phyloP scores from a whole-genome alignment of 2,329 filamentous ascomycete genomes.

The Dactylellina parvicollis region DNA sequence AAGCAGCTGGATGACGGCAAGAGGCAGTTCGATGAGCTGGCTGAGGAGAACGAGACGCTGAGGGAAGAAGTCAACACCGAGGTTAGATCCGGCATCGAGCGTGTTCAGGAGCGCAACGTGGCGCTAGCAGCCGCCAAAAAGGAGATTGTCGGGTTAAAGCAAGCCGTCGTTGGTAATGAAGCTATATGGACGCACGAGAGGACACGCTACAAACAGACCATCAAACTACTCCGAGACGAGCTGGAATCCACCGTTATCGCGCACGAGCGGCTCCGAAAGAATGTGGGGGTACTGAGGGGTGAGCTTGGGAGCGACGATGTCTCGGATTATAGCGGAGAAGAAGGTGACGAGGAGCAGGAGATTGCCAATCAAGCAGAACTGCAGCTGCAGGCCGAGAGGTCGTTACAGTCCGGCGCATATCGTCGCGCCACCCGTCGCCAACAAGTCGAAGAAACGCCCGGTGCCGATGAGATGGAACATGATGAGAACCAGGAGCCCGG shows the following conservation, averaged over 20 bases:
- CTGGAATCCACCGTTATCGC: conserved; percentile 20
- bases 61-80: conserved; percentile 44
- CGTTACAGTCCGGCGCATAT: conserved; percentile 36
- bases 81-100: conserved; percentile 45
- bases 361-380: conserved; percentile 37
- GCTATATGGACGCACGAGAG: conserved; percentile 29
- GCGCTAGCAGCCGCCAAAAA: conserved; percentile 36
- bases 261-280: conserved; percentile 33
- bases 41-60: conserved; percentile 31
- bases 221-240: conserved; percentile 33
- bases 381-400: conserved; percentile 42
- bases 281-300: conserved; percentile 36
- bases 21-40: conserved; percentile 11
- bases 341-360: conserved; percentile 33
- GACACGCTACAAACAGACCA: conserved; percentile 33
- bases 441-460: conserved; percentile 46
- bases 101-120: conserved; percentile 42
- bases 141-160: conserved; percentile 18
- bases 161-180: conserved; percentile 10
- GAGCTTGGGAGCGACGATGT: not conserved
- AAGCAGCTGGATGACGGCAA: conserved; percentile 24
- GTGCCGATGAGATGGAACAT: conserved; percentile 4
- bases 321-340: conserved; percentile 13
- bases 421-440: conserved; percentile 37
- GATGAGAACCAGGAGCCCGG: not conserved